These are phyloP conservation scores for Exobasidium cylindrosporum DNA, from an alignment of 1,284 basidiomycete genomes.

Conservation along the genomic window DNA sequence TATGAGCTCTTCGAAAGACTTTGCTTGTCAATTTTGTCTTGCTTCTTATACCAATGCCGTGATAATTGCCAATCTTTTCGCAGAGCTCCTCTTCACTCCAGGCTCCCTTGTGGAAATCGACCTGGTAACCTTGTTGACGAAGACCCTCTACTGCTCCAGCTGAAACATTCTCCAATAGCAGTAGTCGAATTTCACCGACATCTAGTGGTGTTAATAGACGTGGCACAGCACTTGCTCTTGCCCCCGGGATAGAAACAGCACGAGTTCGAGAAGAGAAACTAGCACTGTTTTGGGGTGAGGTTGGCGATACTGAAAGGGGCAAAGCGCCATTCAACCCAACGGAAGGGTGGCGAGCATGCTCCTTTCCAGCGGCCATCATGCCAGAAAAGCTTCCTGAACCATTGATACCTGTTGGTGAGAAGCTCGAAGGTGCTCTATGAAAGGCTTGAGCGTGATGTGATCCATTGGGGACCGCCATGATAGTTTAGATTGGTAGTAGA, in stretches of 20 bases:
- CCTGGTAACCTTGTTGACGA: slow-evolving; percentile 81
- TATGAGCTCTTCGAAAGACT: slow-evolving; percentile 64
- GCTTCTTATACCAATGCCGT: slow-evolving; percentile 92
- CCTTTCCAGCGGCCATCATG: slow-evolving; percentile 43
- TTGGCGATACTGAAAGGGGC: slow-evolving; percentile 4
- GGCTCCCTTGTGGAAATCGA: slow-evolving; percentile 83
- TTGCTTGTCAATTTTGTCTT: slow-evolving; percentile 93
- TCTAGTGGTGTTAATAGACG: slow-evolving; percentile 50
- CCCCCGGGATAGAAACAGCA: slow-evolving; percentile 25
- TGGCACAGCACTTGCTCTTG: slow-evolving; percentile 19
- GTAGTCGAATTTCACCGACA: slow-evolving; percentile 59
- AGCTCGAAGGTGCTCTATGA: slow-evolving; percentile 31
- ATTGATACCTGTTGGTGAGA: slow-evolving; percentile 36
- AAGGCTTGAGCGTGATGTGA: slow-evolving; percentile 35
- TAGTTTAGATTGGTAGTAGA: no score
- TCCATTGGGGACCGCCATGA: background rate
- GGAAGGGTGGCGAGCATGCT: slow-evolving; percentile 23
- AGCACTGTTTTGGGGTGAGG: background rate
- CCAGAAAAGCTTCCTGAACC: slow-evolving; percentile 31
- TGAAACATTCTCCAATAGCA: slow-evolving; percentile 94
- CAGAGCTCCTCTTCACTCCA: slow-evolving; percentile 90
- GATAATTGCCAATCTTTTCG: slow-evolving; percentile 79
- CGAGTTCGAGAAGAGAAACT: slow-evolving; percentile 28
- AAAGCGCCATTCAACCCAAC: slow-evolving; percentile 15
- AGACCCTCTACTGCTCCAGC: slow-evolving; percentile 81